phyloP scores from a whole-genome alignment of 2,329 filamentous ascomycete species.

The Penicillium sp. region DNA sequence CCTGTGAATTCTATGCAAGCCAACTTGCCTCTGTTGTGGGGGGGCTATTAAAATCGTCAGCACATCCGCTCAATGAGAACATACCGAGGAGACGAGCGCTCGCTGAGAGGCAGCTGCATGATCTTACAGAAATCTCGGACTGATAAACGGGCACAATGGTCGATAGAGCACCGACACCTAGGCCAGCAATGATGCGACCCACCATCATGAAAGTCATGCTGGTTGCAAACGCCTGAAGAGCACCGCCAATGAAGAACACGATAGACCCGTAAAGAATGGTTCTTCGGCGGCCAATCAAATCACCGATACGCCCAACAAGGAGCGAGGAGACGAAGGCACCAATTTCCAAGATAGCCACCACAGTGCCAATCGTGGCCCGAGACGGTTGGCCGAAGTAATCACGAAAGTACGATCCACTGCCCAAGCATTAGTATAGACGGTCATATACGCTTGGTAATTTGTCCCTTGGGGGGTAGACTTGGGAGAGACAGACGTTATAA shows the following conservation, averaged over 20 bases:
- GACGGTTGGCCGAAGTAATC: slow-evolving; percentile 90
- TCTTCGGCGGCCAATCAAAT: slow-evolving; percentile 81
- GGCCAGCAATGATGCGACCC: slow-evolving; percentile 77
- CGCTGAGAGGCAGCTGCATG: background rate
- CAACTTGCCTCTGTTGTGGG: slow-evolving; percentile 91
- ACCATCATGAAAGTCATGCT: slow-evolving; percentile 86
- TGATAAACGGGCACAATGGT: slow-evolving; percentile 94
- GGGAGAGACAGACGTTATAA: slow-evolving; percentile 59
- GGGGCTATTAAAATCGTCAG: slow-evolving; percentile 51
- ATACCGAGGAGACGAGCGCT: background rate
- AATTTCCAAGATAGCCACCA: slow-evolving; percentile 95
- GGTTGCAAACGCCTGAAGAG: slow-evolving; percentile 75
- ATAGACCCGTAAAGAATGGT: slow-evolving; percentile 93
- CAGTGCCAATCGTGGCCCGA: slow-evolving; percentile 84
- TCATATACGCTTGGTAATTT: background rate
- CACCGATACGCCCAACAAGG: slow-evolving; percentile 80
- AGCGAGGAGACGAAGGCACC: slow-evolving; percentile 90
- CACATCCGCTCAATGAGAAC: background rate
- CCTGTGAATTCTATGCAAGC: slow-evolving; percentile 98
- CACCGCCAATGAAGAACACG: slow-evolving; percentile 81
- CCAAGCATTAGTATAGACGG: background rate
- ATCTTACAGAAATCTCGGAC: slow-evolving; percentile 73
- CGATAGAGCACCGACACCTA: slow-evolving; percentile 83
- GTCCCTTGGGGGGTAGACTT: background rate
- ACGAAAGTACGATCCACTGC: slow-evolving; percentile 79